Evolutionary conservation across 345 rosid species (phyloP), one percentile per base, ranked within the genome.

Genomic region (Salix koriyanagi): DNA sequence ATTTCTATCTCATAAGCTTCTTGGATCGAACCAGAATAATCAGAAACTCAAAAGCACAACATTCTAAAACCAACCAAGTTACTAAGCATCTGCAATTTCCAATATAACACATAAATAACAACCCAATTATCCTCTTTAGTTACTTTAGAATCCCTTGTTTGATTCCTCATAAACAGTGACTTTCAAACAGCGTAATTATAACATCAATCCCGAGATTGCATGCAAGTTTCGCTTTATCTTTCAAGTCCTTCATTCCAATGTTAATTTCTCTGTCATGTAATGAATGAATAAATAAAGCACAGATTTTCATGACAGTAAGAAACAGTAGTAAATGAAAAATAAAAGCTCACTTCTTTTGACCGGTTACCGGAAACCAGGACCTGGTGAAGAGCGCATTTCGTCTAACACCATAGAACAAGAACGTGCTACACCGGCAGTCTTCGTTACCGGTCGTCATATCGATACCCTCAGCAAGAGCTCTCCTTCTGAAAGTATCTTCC

Each of bases 401-500:
- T 77, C 91, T 80, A 0, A 73, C 87, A 2, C 99, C 94, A 30
- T 69, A 82, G 84, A 96, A 91, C 75, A 93, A 78, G 44, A 77
- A 93, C 67, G 93, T 88, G 54, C 46, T 83, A 85, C 89, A 79
- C 23, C 89, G 87, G 83, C 71, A 77, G 34, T 80, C 90, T 1
- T 80, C 90, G 60, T 81, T 86, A 65, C 75, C 89, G 75, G 76
- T 71, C 69, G 74, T 83, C 90, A 88, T 88, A 58, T 87, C 91
- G 66, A 93, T 65, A 25, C 54, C 87, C 85, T 93, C 96, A 0
- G 99, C 98, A 25, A 96, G 89, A 3, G 94, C 85, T 60, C 99
- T 88, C 85, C 98, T 81, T 71, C 89, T 82, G 65, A 86, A 78
- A 42, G 97, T 93, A 37, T 96, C 99, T 83, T 93, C 99, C 89